phyloP scores from a whole-genome alignment of 495 filamentous ascomycete genomes.

The Paragyromitra xinjiangensis region DNA sequence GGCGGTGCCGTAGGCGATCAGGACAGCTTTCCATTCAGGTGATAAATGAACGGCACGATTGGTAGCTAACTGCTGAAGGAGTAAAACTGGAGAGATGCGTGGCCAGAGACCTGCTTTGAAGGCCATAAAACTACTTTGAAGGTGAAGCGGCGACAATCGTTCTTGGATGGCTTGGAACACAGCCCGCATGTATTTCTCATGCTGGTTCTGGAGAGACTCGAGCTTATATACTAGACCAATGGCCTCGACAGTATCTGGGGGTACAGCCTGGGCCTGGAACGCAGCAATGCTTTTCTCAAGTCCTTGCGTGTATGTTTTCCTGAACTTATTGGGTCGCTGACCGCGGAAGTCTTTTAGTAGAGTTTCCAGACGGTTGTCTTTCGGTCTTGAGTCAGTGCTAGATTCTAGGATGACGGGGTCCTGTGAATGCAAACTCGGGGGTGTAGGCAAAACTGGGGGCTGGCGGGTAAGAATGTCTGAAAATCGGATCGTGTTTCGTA shows the following conservation, averaged over 20 bases:
- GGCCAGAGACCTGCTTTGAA: slow-evolving; percentile 63
- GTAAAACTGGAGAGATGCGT: slow-evolving; percentile 60
- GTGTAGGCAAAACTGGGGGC: slow-evolving; percentile 5
- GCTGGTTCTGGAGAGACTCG: neutral
- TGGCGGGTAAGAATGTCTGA: slow-evolving; percentile 27
- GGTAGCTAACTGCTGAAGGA: slow-evolving; percentile 67
- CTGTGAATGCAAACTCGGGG: neutral
- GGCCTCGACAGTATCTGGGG: neutral
- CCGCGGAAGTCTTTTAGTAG: slow-evolving; percentile 25
- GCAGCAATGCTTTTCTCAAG: slow-evolving; percentile 25
- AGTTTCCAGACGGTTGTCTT: slow-evolving; percentile 23
- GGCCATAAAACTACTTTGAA: slow-evolving; percentile 12
- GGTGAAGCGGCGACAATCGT: neutral
- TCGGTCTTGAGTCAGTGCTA: neutral
- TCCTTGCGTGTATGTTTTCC: slow-evolving; percentile 9
- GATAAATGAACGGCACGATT: slow-evolving; percentile 57
- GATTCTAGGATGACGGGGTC: neutral
- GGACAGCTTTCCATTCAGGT: slow-evolving; percentile 60
- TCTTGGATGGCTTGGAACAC: slow-evolving; percentile 2
- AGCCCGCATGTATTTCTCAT: neutral
- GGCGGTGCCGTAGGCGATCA: slow-evolving; percentile 61
- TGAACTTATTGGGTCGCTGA: neutral
- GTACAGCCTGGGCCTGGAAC: slow-evolving; percentile 9
- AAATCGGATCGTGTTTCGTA: slow-evolving; percentile 23
- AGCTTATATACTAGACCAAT: neutral